Base-by-base conservation (phyloP, 768 basidiomycete genomes). In the Lepiota venenata region DNA sequence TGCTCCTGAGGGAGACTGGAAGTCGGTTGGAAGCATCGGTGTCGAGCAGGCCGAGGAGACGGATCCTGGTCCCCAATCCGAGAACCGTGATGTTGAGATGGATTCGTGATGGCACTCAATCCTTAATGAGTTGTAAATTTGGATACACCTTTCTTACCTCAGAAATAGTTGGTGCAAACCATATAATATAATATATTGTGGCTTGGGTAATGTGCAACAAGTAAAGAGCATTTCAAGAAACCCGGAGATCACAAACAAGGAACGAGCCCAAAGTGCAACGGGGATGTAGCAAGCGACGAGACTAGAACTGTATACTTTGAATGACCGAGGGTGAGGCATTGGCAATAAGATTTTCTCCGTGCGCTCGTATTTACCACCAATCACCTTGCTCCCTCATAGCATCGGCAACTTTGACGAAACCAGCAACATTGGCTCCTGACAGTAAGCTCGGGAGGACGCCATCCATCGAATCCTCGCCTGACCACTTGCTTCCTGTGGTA, bases 1-100 rank as follows among this genome's bases (percentile, higher is more conserved):
- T 2, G 85, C 89, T 3, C 76, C 86, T 53, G 91, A 87, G 55
- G 92, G 76, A 60, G 89, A 95, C 12, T 92, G 93, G 91, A 74
- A 88, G 58, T 78, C 87, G 4, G 88, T 89, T 14, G 91, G 91
- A 4, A 86, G 85, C 54, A 82, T 93, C 49, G 87, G 86, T 43
- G 86, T 93, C 45, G 90, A 92, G 62, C 88, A 91, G 56, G 75
- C 79, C 1, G 76, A 81, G 2, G 77, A 75, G 15, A 46, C 52
- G 27, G 74, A 75, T 16, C 53, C 63, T 7, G 67, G 65, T 12
- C 55, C 58, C n/a, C 65, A 58, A 8, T 57, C 61, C 12, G 71
- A 71, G 2, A 66, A 61, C 22, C 71, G 65, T 45, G 76, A 77
- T 56, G 65, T 75, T 39, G 74, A 77, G 27, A 78, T 79, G 76